A percentile compares a stretch with the other conserved stretches of the same genome.
phyloP scores from a whole-genome alignment of 2,329 filamentous ascomycete genomes.

The Penicillium sp. region DNA sequence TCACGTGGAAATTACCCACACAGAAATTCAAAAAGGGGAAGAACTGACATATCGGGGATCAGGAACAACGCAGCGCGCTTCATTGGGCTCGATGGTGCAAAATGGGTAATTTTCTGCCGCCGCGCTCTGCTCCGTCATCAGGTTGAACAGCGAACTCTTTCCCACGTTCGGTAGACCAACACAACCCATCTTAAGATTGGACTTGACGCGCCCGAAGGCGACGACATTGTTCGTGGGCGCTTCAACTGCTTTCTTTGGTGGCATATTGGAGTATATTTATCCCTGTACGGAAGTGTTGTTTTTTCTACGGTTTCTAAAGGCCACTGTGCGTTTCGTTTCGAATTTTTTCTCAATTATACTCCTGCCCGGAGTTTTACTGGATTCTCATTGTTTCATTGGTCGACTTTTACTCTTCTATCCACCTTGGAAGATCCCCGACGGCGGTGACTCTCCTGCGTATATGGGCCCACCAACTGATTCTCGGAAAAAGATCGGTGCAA shows the following conservation, averaged over 20 bases:
- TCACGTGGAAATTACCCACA: neutral
- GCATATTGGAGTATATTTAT: neutral
- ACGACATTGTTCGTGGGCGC: conserved; percentile 5
- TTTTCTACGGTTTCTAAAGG: neutral
- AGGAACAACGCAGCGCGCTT: conserved; percentile 5
- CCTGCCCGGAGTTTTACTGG: neutral
- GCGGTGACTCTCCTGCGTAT: too few relatives aligned
- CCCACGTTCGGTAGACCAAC: conserved; percentile 4
- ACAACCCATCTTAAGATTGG: conserved; percentile 9
- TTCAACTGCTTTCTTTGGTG: conserved; percentile 1
- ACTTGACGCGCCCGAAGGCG: conserved; percentile 5
- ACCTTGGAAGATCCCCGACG: neutral
- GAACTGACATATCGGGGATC: conserved; percentile 5
- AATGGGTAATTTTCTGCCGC: conserved; percentile 7
- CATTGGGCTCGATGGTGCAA: conserved; percentile 9
- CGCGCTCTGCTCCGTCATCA: conserved; percentile 6
- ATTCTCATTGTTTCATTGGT: neutral
- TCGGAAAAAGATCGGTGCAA: too few relatives aligned
- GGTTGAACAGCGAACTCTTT: conserved; percentile 5
- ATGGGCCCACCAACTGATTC: too few relatives aligned
- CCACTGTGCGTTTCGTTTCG: neutral
- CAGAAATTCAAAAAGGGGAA: neutral
- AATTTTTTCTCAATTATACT: neutral
- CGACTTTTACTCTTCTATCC: neutral
- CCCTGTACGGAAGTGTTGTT: neutral